These are phyloP conservation scores for Parachaetomium inaequale DNA, from an alignment of 495 filamentous ascomycete species.

Conservation along the genomic window DNA sequence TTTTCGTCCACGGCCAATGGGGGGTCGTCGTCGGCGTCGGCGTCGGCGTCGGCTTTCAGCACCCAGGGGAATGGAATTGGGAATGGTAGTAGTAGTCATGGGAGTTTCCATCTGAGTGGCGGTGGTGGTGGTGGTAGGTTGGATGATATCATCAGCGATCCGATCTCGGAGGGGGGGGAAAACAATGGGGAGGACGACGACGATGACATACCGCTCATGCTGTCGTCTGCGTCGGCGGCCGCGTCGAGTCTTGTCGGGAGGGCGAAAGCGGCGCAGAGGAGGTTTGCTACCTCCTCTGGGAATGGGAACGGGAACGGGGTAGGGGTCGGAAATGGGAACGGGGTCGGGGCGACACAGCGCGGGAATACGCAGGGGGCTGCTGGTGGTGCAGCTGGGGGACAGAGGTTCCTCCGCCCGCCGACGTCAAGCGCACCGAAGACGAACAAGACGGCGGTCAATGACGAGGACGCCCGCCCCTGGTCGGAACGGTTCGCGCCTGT, in stretches of 20 bases:
- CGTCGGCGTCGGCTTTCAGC: background rate
- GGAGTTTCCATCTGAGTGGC: background rate
- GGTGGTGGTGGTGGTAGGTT: constrained; percentile 9
- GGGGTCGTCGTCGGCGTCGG: background rate
- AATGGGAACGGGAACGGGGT: background rate
- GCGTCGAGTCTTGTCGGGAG: constrained; percentile 42
- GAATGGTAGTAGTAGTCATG: background rate
- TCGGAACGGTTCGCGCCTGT: constrained; percentile 74
- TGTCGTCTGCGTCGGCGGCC: constrained; percentile 26
- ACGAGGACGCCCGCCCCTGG: constrained; percentile 67
- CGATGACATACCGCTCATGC: constrained; percentile 43
- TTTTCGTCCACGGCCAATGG: background rate
- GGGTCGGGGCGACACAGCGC: background rate
- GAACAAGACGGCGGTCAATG: constrained; percentile 2
- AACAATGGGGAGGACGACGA: constrained; percentile 30
- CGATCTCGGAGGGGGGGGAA: constrained; percentile 35
- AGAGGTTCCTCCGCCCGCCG: constrained; percentile 37
- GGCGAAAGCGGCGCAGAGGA: constrained; percentile 41
- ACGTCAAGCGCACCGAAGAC: background rate
- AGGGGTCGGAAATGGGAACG: background rate
- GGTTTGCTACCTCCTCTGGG: constrained; percentile 28
- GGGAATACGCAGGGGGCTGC: background rate
- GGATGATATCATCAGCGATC: constrained; percentile 50
- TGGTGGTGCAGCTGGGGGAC: constrained; percentile 17
- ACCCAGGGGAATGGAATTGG: background rate